Percentiles rank a stretch among this genome's conserved stretches.
These are phyloP conservation scores for Alopecurus myosuroides DNA, from an alignment of 176 grass and related monocot genomes.

Conservation along the genomic window DNA sequence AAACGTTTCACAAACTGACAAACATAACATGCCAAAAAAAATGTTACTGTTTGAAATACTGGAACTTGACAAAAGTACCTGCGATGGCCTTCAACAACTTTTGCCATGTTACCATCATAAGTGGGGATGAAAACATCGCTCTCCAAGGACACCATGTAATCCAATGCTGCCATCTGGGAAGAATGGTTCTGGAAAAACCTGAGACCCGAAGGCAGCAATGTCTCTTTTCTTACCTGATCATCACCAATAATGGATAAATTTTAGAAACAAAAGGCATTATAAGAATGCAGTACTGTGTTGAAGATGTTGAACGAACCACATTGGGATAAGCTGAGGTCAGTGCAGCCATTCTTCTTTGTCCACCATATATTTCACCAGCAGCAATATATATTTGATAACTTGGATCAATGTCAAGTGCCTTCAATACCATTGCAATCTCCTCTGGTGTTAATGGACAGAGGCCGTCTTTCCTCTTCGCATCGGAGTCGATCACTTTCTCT, in stretches of 20 bases:
- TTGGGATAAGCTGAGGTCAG: conserved; percentile 71
- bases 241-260: not conserved
- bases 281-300: not conserved
- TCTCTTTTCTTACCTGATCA: conserved; percentile 87
- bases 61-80: conserved; percentile 47
- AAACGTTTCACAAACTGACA: not conserved
- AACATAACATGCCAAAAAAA: not conserved
- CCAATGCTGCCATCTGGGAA: conserved; percentile 95
- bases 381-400: conserved; percentile 84
- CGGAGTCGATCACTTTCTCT: conserved; percentile 90
- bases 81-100: conserved; percentile 91
- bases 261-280: conserved; percentile 14
- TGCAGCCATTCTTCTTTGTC: conserved; percentile 72
- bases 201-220: conserved; percentile 57
- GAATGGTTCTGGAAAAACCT: conserved; percentile 89
- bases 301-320: conserved; percentile 64
- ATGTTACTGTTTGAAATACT: not conserved
- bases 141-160: conserved; percentile 92
- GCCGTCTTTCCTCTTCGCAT: conserved; percentile 72
- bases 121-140: conserved; percentile 90
- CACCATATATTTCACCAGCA: conserved; percentile 95
- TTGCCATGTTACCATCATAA: conserved; percentile 95
- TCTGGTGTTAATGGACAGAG: conserved; percentile 89
- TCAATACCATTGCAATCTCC: conserved; percentile 76
- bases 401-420: conserved; percentile 65